phyloP scores from a whole-genome alignment of 108 stramenopile genomes.

The Cylindrotheca fusiformis region DNA sequence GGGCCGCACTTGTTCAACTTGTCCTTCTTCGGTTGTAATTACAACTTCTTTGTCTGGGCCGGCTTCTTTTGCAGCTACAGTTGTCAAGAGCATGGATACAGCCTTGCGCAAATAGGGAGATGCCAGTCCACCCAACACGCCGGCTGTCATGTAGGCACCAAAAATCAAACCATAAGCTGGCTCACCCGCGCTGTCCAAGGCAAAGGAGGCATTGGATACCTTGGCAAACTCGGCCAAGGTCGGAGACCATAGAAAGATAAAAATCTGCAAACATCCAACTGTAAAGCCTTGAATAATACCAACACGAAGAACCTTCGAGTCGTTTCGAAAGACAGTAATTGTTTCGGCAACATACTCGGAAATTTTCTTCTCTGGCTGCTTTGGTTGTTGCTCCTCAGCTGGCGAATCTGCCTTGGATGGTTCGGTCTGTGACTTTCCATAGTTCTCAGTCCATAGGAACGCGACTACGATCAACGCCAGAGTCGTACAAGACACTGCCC shows the following conservation, averaged over 20 bases:
- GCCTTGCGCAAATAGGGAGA: conserved; percentile 33
- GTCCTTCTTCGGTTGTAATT: conserved; percentile 34
- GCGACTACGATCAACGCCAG: conserved; percentile 54
- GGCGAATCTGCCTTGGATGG: neutral
- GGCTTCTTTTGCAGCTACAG: conserved; percentile 1
- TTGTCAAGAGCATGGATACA: conserved; percentile 25
- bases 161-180: conserved; percentile 76
- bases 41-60: conserved; percentile 10
- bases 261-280: conserved; percentile 70
- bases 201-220: conserved; percentile 14
- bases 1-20: conserved; percentile 29
- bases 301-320: conserved; percentile 45
- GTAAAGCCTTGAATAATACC: conserved; percentile 72
- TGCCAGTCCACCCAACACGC: conserved; percentile 66
- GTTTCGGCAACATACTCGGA: conserved; percentile 25
- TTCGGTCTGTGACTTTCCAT: conserved; percentile 38
- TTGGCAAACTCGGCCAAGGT: conserved; percentile 38
- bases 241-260: conserved; percentile 83
- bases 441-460: conserved; percentile 79
- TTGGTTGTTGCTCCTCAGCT: neutral
- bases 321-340: conserved; percentile 21
- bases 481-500: conserved; percentile 69
- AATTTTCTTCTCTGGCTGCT: neutral
- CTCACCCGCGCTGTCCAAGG: conserved; percentile 47
- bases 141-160: conserved; percentile 75